Percentiles rank a stretch among this genome's conserved stretches.
These are phyloP conservation scores for Verticillium zaregamsianum DNA, from an alignment of 2,329 filamentous ascomycete genomes.

Conservation along the genomic window DNA sequence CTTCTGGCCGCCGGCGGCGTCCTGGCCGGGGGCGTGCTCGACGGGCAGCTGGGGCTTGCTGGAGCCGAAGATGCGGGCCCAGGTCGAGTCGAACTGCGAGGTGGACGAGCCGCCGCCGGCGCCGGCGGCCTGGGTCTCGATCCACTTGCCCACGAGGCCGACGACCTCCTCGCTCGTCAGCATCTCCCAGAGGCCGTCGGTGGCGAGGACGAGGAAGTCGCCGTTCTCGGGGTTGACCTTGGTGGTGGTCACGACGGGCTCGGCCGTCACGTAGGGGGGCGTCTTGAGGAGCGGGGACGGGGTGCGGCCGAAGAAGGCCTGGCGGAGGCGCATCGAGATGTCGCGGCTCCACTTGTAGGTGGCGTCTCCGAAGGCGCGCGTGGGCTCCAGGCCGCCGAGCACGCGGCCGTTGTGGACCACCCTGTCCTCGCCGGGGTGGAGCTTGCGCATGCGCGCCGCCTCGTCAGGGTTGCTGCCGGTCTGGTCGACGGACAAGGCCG, in stretches of 20 bases:
- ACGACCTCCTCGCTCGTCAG: slow-evolving; percentile 97
- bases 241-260: slow-evolving; percentile 90
- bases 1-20: slow-evolving; percentile 64
- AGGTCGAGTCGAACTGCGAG: slow-evolving; percentile 66
- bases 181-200: slow-evolving; percentile 98
- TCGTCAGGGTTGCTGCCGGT: slow-evolving; percentile 87
- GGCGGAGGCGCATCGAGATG: slow-evolving; percentile 75
- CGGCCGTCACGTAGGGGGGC: slow-evolving; percentile 94
- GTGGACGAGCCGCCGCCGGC: slow-evolving; percentile 36
- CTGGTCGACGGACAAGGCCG: slow-evolving; percentile 85
- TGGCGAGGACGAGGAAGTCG: slow-evolving; percentile 94
- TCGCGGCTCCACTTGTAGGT: slow-evolving; percentile 94
- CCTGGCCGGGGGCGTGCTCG: slow-evolving; percentile 52
- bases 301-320: slow-evolving; percentile 81
- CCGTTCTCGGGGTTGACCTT: slow-evolving; percentile 84
- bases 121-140: slow-evolving; percentile 66
- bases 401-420: slow-evolving; percentile 88
- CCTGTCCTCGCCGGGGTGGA: slow-evolving; percentile 84
- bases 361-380: slow-evolving; percentile 91
- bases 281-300: slow-evolving; percentile 77
- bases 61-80: slow-evolving; percentile 61
- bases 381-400: slow-evolving; percentile 86
- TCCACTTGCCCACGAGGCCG: slow-evolving; percentile 93
- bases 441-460: slow-evolving; percentile 72
- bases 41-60: slow-evolving; percentile 64